Evolutionary conservation across 2,329 filamentous ascomycete species (phyloP), one percentile per base, ranked within the genome.

Genomic region (Beauveria australis): DNA sequence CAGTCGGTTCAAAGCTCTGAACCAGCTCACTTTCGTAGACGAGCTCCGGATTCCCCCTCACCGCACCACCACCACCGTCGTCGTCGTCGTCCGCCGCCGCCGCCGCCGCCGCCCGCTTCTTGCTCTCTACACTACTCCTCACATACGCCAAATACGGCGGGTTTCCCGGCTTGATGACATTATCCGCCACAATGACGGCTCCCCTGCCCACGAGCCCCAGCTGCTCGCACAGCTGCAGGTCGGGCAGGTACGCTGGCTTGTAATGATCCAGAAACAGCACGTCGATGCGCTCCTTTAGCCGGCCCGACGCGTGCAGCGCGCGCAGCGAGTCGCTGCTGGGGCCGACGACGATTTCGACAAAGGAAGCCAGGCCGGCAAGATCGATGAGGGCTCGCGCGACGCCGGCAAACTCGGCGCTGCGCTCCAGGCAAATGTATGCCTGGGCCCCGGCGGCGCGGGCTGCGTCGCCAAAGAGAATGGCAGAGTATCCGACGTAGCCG

Each of bases 401-500:
- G 5, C 85, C 85, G 0, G 84, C 89, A 67, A 91, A 93, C 64
- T 88, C 86, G 1, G 89, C 85, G 66, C 88, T 89, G 67, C 84
- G 78, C 70, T 94, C 91, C 5, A 94, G 76, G 66, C 85, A 89
- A 70, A 82, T 86, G 74, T 91, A 92, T 26, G 77, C 76, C 65
- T 80, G 78, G 3, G 88, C 88, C 12, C 87, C 88, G 3, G 80
- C 81, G 54, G 80, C 78, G 61, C 82, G 81, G 18, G 90, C 75
- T 0, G 87, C 86, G 41, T 84, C 79, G 49, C 83, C 88, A 68
- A 92, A 93, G 1, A 91, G 78, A 62, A 94, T 85, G 62, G 87
- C 86, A 0, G 89, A 93, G 76, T 94, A 94, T 47, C 90, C 90
- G 22, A 92, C 81, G 72, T 93, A 94, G 53, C 89, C 88, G 52